Conservation (phyloP, 202 grass and related monocot genomes). For the Digitaria exilis region DNA sequence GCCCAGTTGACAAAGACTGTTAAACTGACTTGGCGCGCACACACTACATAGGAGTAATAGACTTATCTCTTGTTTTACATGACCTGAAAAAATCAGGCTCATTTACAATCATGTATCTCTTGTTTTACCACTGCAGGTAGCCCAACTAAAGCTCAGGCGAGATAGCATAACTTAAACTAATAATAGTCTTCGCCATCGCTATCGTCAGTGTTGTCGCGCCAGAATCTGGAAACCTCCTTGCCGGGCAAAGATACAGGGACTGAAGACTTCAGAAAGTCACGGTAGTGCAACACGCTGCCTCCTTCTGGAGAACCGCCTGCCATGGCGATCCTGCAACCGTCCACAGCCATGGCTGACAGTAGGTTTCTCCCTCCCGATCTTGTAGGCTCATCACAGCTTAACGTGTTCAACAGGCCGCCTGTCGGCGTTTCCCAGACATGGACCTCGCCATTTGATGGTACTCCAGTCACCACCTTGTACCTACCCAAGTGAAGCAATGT, state of each 20-base stretch:
- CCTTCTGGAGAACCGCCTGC: slow-evolving; percentile 25
- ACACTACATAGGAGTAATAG: too few species aligned
- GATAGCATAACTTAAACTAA: background rate
- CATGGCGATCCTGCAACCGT: slow-evolving; percentile 64
- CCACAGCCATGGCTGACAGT: slow-evolving; percentile 70
- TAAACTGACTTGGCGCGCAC: background rate
- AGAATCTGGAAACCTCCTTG: slow-evolving; percentile 60
- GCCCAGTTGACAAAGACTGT: background rate
- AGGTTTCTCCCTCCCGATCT: slow-evolving; percentile 18
- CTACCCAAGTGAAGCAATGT: slow-evolving; percentile 75
- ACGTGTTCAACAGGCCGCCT: slow-evolving; percentile 48
- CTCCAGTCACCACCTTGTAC: slow-evolving; percentile 79
- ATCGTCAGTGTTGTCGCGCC: slow-evolving; percentile 11
- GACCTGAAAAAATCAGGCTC: background rate
- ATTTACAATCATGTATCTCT: background rate
- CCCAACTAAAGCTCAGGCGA: background rate
- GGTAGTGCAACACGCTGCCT: slow-evolving; percentile 46
- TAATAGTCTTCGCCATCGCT: slow-evolving; percentile 19
- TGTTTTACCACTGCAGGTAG: background rate
- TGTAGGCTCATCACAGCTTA: slow-evolving; percentile 45
- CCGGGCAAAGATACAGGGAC: slow-evolving; percentile 42
- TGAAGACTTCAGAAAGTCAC: slow-evolving; percentile 63
- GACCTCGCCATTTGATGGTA: slow-evolving; percentile 43
- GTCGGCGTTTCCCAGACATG: slow-evolving; percentile 66
- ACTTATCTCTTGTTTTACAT: too few species aligned